Conservation (phyloP, 2,329 filamentous ascomycete genomes). For the Trichoderma citrinoviride region DNA sequence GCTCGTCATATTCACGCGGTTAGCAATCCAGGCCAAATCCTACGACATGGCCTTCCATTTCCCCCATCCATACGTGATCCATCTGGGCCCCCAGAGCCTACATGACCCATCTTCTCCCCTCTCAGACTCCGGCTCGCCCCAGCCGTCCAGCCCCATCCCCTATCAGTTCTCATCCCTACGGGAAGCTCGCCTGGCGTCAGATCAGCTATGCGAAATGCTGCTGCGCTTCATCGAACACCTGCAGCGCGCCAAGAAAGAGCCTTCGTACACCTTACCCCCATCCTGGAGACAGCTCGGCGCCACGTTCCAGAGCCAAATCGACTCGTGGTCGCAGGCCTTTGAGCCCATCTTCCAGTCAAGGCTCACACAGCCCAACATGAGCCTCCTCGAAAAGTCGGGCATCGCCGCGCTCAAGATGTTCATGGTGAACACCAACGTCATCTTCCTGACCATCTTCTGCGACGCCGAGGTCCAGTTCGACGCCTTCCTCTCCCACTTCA, state of each 20-base stretch:
- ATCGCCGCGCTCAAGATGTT: constrained; percentile 63
- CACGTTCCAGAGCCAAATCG: constrained; percentile 49
- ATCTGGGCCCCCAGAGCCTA: constrained; percentile 37
- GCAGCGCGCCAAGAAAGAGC: constrained; percentile 46
- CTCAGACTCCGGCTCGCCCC: constrained; percentile 44
- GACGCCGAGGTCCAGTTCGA: constrained; percentile 60
- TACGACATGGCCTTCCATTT: constrained; percentile 69
- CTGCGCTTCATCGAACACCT: constrained; percentile 59
- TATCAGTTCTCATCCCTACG: constrained; percentile 47
- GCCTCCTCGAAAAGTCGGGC: constrained; percentile 55
- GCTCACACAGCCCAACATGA: constrained; percentile 44
- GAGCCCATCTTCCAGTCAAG: constrained; percentile 53
- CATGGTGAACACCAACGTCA: constrained; percentile 55
- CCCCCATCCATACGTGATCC: constrained; percentile 59
- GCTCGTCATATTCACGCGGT: constrained; percentile 60
- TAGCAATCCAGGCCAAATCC: constrained; percentile 64
- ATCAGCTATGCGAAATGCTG: constrained; percentile 54
- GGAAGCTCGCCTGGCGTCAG: constrained; percentile 57
- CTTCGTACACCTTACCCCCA: constrained; percentile 52
- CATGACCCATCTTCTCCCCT: constrained; percentile 32
- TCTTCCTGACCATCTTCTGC: constrained; percentile 61
- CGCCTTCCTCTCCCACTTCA: constrained; percentile 50
- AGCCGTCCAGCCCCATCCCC: constrained; percentile 30
- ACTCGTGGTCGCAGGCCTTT: constrained; percentile 56
- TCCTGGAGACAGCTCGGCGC: constrained; percentile 48